Base-by-base conservation (phyloP, 331 rosid species). In the Quercus phellos region DNA sequence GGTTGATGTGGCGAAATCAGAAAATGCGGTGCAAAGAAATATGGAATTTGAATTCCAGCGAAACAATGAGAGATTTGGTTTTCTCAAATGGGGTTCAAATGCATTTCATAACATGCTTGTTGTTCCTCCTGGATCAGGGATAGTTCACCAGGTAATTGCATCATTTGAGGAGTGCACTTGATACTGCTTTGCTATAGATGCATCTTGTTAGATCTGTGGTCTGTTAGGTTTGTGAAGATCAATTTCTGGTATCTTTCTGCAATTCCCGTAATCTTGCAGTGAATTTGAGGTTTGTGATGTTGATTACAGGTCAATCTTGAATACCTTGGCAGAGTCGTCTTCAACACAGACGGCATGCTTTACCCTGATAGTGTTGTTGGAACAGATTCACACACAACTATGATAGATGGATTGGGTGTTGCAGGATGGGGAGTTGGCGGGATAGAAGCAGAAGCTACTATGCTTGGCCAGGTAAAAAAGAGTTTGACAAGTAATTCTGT, bases 401-500 rank as follows among this genome's bases (percentile, higher is more conserved):
- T 92, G 97, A 92, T 92, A 34, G 97, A 92, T 75, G 97, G 97
- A 73, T 79, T 92, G 83, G 97, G 97, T 78, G 97, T 92, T 75
- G 97, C 97, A 82, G 97, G 97, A 38, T 92, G 96, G 97, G 97
- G 97, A 76, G 97, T 92, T 74, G 97, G 97, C 63, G 97, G 97
- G 56, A 92, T 92, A 38, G 97, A 92, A 90, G 97, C 96, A 70
- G 97, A 92, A 90, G 97, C 97, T 68, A 68, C 92, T 42, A 92
- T 92, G 97, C 97, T 92, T 69, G 97, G 97, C 51, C 97, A 92
- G 96, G 97, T 92, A 79, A 74, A 76, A 29, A 16, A 67, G 46
- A 8, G 46, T 83, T 74, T 67, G n/a, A 59, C 10, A 29, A 34
- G 58, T 70, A 72, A 53, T 61, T 10, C 55, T 35, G 32, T 12